Base-by-base conservation (phyloP, 768 basidiomycete genomes). In the Lyophyllum atratum region DNA sequence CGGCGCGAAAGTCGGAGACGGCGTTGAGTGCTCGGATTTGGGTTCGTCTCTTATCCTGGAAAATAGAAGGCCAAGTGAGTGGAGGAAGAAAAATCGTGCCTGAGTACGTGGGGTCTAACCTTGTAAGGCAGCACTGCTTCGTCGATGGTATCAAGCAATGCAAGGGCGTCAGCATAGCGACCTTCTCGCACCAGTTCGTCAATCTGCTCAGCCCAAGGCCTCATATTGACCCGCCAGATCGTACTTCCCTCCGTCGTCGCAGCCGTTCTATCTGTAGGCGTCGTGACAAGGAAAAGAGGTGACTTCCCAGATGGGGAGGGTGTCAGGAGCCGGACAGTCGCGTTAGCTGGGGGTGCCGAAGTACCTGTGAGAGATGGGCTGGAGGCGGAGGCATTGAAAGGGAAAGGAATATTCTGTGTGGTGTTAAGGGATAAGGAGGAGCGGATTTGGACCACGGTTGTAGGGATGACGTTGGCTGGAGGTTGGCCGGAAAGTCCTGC, bases 101-200 rank as follows among this genome's bases (percentile, higher is more conserved):
- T 37, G n/a, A 24, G 34, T 9, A 33, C 21, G n/a, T n/a, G 52
- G 55, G 33, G 19, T 50, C 46, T 26, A 54, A 87, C 88, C 79
- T 89, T 89, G 69, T 92, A 88, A 1, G 82, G 73, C 17, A 92
- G 70, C 3, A 77, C 61, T 11, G 74, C 69, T 37, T 79, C 76
- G 62, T 93, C 90, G 4, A 93, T 72, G 0, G 76, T 84, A 49
- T 91, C 87, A 9, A 96, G 74, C 7, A 96, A 74, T 2, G 87
- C 81, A n/a, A 95, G 77, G 0, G 92, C 95, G 64, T 96, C 90
- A 0, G 79, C 75, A 68, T 95, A 95, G 29, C 79, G 73, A 0
- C 87, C 89, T 3, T 70, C 78, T 29, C 76, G 69, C 3, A 95
- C 85, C 19, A 96, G 79, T 64, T 95, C 92, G 59, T 96, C 93